Evolutionary conservation across 768 basidiomycete species (phyloP).

Genomic region (Lyophyllum atratum): DNA sequence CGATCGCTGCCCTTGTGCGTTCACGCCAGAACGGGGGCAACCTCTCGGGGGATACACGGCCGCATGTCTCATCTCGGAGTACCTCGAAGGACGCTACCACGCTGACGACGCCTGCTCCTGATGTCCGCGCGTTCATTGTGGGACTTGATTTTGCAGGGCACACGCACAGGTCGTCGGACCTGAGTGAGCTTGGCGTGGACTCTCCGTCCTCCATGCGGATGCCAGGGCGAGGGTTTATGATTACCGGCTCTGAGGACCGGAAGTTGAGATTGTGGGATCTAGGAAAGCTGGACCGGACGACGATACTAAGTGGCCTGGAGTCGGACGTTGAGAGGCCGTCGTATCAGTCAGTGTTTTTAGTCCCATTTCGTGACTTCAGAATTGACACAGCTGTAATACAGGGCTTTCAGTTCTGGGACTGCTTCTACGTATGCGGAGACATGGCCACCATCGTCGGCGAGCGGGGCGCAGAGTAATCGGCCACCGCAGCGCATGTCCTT

Average conservation of each 20-base stretch:
- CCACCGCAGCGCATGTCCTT: constrained; percentile 76
- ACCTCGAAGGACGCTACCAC: constrained; percentile 30
- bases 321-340: constrained; percentile 72
- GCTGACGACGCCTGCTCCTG: constrained; percentile 54
- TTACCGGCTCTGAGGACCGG: constrained; percentile 90
- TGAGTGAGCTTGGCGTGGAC: constrained; percentile 44
- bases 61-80: constrained; percentile 33
- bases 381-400: constrained; percentile 9
- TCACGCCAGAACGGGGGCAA: constrained; percentile 46
- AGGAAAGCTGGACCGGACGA: constrained; percentile 67
- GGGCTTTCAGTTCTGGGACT: constrained; percentile 41
- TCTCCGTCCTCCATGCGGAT: constrained; percentile 39
- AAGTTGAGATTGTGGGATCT: constrained; percentile 90
- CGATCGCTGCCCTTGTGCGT: constrained; percentile 81
- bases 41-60: constrained; percentile 24
- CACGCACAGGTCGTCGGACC: constrained; percentile 54
- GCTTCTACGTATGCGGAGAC: constrained; percentile 63
- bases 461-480: constrained; percentile 57
- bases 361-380: not conserved
- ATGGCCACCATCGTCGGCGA: constrained; percentile 48
- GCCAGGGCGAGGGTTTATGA: constrained; percentile 64
- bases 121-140: constrained; percentile 68
- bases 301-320: constrained; percentile 78
- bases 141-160: constrained; percentile 81
- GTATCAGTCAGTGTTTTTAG: constrained; percentile 61